These are phyloP conservation scores for Paspalum notatum DNA, from an alignment of 176 grass and related monocot genomes.

Conservation along the genomic window DNA sequence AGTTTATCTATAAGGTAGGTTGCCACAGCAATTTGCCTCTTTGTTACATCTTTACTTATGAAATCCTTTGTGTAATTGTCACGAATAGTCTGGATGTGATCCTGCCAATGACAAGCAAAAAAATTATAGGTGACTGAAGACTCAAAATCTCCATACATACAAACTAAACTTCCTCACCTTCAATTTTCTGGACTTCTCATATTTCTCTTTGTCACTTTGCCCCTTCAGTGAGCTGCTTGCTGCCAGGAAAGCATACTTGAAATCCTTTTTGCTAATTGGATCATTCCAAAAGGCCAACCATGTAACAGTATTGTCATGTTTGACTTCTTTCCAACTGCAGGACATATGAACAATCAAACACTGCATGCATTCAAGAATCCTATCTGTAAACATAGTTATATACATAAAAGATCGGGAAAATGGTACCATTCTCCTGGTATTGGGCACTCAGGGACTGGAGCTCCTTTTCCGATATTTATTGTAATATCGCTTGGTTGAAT, in stretches of 20 bases:
- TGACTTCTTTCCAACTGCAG: constrained; percentile 91
- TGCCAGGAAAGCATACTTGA: constrained; percentile 96
- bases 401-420: not conserved
- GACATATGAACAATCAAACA: constrained; percentile 37
- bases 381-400: constrained; percentile 16
- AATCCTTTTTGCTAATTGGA: constrained; percentile 92
- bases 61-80: constrained; percentile 90
- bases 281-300: constrained; percentile 97
- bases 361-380: not conserved
- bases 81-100: constrained; percentile 79
- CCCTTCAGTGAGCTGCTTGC: constrained; percentile 91
- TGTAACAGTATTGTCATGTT: constrained; percentile 95
- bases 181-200: constrained; percentile 88
- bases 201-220: constrained; percentile 96
- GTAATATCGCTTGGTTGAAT: constrained; percentile 92
- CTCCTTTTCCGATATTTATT: constrained; percentile 79
- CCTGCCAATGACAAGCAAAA: constrained; percentile 50
- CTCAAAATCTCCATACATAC: constrained; percentile 36
- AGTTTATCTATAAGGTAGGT: constrained; percentile 98
- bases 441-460: constrained; percentile 74
- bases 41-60: constrained; percentile 60
- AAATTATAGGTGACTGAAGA: constrained; percentile 20
- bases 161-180: constrained; percentile 61
- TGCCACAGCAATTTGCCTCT: constrained; percentile 86
- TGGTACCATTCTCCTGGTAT: constrained; percentile 87